Evolutionary conservation across 441 rosid genomes (phyloP).

Genomic region (Oxalis stricta): DNA sequence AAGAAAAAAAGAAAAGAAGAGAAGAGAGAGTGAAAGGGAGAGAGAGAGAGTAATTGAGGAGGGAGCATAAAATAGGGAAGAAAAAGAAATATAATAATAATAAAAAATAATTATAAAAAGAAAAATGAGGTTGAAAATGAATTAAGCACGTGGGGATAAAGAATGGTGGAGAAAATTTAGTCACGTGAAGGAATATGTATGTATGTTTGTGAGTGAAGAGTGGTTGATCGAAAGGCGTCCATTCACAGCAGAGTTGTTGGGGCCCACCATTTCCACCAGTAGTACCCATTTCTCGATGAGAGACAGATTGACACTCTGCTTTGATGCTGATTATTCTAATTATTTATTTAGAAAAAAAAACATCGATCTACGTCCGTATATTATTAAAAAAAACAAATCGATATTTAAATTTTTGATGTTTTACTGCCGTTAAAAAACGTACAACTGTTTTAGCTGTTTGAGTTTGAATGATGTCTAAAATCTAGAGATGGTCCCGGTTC

Average conservation of each 20-base stretch:
- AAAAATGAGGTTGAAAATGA: not conserved
- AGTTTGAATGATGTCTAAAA: too few species aligned
- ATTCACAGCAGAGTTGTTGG: constrained; percentile 6
- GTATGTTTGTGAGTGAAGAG: not conserved
- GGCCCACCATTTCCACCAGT: constrained; percentile 18
- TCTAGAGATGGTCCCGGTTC: too few species aligned
- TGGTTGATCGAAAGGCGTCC: constrained; percentile 1
- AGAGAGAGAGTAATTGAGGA: not conserved
- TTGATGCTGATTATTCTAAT: not conserved
- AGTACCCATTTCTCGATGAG: not conserved
- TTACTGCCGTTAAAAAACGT: too few species aligned
- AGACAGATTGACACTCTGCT: not conserved
- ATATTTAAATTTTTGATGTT: too few species aligned
- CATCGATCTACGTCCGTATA: too few species aligned
- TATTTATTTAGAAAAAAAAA: not conserved
- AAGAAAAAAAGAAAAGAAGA: constrained; percentile 1
- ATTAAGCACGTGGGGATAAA: constrained; percentile 37
- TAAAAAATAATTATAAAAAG: not conserved
- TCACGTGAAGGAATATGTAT: constrained; percentile 20
- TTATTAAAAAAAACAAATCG: too few species aligned
- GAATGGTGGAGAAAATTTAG: not conserved
- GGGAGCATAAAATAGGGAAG: not conserved
- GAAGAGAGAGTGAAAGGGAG: not conserved
- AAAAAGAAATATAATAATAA: too few species aligned
- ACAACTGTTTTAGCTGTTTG: too few species aligned